These are phyloP conservation scores for Lactuca sativa DNA, from an alignment of 129 eudicot species.

Conservation along the genomic window DNA sequence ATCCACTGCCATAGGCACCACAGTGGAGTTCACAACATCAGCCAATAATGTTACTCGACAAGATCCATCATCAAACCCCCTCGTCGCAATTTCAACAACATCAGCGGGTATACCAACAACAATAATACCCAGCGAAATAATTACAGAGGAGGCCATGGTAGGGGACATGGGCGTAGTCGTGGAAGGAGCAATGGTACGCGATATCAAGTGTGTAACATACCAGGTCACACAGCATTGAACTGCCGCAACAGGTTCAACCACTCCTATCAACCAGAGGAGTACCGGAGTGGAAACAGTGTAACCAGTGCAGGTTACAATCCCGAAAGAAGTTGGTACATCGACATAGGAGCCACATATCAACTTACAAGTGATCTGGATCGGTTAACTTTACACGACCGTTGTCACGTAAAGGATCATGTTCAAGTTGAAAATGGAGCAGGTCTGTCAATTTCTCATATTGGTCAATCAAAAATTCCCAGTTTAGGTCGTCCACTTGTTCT, in stretches of 20 bases:
- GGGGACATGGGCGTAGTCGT: background rate
- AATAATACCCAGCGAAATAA: background rate
- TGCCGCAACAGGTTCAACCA: background rate
- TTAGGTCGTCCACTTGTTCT: no score
- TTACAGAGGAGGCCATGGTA: background rate
- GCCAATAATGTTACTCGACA: background rate
- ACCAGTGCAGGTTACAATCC: background rate
- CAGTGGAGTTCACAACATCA: background rate
- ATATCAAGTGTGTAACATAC: background rate
- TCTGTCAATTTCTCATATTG: no score
- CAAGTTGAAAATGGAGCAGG: no score
- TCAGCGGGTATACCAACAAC: no score
- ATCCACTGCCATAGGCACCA: background rate
- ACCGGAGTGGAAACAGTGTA: background rate
- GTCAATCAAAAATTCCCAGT: no score
- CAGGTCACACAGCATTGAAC: background rate
- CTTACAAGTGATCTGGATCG: no score
- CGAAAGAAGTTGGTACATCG: background rate
- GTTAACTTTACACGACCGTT: no score
- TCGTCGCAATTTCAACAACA: background rate
- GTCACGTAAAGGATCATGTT: no score
- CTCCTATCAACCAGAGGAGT: background rate
- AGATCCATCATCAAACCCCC: background rate
- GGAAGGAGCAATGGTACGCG: background rate
- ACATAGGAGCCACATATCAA: no score